Evolutionary conservation across 768 basidiomycete species (phyloP).

Genomic region (Suillus bovinus): DNA sequence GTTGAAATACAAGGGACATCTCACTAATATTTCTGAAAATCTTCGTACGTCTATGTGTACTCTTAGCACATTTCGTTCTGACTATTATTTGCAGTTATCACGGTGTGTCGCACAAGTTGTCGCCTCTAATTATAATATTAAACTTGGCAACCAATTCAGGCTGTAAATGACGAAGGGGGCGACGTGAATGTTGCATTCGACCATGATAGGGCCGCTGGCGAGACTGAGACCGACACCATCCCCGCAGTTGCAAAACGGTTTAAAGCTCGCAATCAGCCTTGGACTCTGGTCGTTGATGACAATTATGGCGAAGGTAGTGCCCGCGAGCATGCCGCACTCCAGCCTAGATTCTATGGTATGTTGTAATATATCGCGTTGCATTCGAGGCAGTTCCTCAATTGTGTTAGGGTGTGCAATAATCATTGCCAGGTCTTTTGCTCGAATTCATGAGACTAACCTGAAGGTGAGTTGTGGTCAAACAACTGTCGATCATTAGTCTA

Average conservation of each 20-base stretch:
- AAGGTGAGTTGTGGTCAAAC: constrained; percentile 53
- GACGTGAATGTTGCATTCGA: constrained; percentile 93
- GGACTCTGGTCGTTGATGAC: constrained; percentile 94
- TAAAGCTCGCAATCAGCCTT: constrained; percentile 80
- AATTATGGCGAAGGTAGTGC: constrained; percentile 99
- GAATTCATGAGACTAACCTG: constrained; percentile 97
- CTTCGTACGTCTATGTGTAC: constrained; percentile 57
- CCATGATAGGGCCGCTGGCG: constrained; percentile 47
- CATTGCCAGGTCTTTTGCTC: constrained; percentile 90
- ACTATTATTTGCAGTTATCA: constrained; percentile 64
- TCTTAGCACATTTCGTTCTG: not conserved
- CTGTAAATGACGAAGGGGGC: constrained; percentile 92
- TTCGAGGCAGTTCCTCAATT: not conserved
- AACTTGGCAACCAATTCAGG: constrained; percentile 41
- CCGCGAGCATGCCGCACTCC: constrained; percentile 95
- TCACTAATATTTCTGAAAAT: constrained; percentile 96
- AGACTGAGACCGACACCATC: constrained; percentile 71
- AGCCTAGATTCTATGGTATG: constrained; percentile 90
- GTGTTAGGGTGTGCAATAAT: constrained; percentile 78
- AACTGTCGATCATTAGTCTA: not conserved
- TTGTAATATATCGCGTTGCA: constrained; percentile 1
- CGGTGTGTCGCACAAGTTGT: constrained; percentile 42
- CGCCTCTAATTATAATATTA: not conserved
- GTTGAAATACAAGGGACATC: constrained; percentile 98
- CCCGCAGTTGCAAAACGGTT: constrained; percentile 89